A percentile compares a stretch with the other conserved stretches of the same genome.
phyloP scores from a whole-genome alignment of 768 basidiomycete species.

The Pleurotus citrinopileatus region DNA sequence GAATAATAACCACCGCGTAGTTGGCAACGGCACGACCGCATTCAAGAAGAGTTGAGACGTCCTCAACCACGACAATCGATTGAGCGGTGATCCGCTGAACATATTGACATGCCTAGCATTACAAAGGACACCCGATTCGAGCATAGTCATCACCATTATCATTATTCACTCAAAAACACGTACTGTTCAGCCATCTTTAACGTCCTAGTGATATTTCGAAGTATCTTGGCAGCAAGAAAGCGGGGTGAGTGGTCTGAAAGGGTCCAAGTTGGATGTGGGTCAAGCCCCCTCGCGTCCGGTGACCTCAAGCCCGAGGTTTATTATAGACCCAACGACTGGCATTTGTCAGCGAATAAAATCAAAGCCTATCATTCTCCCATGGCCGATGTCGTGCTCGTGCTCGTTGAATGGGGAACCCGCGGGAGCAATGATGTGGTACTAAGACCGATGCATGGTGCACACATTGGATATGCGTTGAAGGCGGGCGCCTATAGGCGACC shows the following conservation, averaged over 20 bases:
- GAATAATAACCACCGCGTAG: conserved; percentile 79
- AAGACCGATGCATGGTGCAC: too few relatives aligned
- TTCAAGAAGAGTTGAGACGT: conserved; percentile 76
- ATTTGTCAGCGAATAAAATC: conserved; percentile 6
- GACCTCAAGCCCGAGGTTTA: not conserved
- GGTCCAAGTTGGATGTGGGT: not conserved
- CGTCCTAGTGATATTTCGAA: not conserved
- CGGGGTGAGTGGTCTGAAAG: not conserved
- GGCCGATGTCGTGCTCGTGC: too few relatives aligned
- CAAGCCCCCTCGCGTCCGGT: conserved; percentile 5
- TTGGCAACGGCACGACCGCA: conserved; percentile 52
- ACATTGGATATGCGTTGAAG: too few relatives aligned
- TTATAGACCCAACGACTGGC: not conserved
- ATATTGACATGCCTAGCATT: conserved; percentile 30
- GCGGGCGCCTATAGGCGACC: too few relatives aligned
- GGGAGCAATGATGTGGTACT: too few relatives aligned
- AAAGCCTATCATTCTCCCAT: not conserved
- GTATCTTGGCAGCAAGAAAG: conserved; percentile 1
- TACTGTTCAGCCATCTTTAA: conserved; percentile 9
- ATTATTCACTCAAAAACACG: not conserved
- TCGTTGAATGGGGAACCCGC: too few relatives aligned
- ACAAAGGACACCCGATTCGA: not conserved
- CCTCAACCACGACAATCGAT: conserved; percentile 81
- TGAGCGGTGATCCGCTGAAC: conserved; percentile 66
- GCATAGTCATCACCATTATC: not conserved